Percentiles rank a stretch among this genome's conserved stretches.
Evolutionary conservation across 2,329 filamentous ascomycete species (phyloP).

Genomic region (Colletotrichum graminicola): DNA sequence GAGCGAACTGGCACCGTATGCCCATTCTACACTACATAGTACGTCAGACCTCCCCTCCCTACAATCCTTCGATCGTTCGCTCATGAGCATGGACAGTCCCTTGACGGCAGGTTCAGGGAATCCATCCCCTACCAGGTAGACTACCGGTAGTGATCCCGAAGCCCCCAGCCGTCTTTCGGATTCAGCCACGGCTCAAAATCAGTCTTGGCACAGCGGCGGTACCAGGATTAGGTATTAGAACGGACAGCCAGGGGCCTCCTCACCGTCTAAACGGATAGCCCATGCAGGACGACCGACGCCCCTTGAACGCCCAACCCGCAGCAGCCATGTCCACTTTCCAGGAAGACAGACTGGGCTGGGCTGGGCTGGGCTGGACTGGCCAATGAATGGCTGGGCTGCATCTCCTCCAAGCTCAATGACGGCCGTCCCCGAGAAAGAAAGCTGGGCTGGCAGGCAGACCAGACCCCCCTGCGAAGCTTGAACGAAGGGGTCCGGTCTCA

Average conservation of each 20-base stretch:
- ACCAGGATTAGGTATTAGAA: slow-evolving; percentile 15
- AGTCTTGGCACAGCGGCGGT: slow-evolving; percentile 30
- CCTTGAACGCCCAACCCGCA: no score
- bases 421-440: slow-evolving; percentile 36
- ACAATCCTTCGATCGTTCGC: slow-evolving; percentile 18
- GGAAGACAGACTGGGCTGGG: slow-evolving; percentile 12
- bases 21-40: neutral
- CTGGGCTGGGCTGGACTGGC: slow-evolving; percentile 17
- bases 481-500: slow-evolving; percentile 38
- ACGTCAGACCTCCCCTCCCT: neutral
- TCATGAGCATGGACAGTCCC: slow-evolving; percentile 18
- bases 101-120: slow-evolving; percentile 8
- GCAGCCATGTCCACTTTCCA: neutral
- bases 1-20: neutral
- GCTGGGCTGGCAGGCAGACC: slow-evolving; percentile 21
- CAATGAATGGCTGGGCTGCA: slow-evolving; percentile 11
- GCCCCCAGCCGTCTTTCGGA: slow-evolving; percentile 26
- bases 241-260: slow-evolving; percentile 12
- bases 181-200: slow-evolving; percentile 19
- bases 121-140: neutral
- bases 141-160: neutral
- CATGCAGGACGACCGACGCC: neutral
- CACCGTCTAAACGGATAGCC: neutral
- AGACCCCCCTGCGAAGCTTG: slow-evolving; percentile 40
- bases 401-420: slow-evolving; percentile 27